Evolutionary conservation across 2,329 filamentous ascomycete genomes (phyloP).

Genomic region (Calonectria hongkongensis): DNA sequence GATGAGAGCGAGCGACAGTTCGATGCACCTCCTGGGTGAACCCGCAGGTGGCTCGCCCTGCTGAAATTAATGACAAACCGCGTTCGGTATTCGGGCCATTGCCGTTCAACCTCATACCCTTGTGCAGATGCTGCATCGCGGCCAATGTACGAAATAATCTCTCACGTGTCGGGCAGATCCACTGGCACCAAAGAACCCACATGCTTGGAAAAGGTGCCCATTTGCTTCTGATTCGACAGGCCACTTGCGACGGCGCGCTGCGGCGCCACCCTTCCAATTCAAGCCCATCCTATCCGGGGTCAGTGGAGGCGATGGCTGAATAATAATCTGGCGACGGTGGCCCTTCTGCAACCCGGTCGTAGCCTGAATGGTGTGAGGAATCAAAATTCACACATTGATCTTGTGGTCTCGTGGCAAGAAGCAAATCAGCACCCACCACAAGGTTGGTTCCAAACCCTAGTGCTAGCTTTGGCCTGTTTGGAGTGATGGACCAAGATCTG

Average conservation of each 20-base stretch:
- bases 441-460: conserved; percentile 45
- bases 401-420: conserved; percentile 31
- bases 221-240: conserved; percentile 50
- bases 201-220: conserved; percentile 56
- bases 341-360: conserved; percentile 40
- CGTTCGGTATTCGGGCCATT: conserved; percentile 28
- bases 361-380: conserved; percentile 41
- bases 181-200: conserved; percentile 50
- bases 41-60: conserved; percentile 1
- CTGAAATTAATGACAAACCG: conserved; percentile 21
- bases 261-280: conserved; percentile 51
- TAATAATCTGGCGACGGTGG: conserved; percentile 43
- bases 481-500: conserved; percentile 48
- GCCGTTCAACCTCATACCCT: conserved; percentile 25
- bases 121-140: conserved; percentile 43
- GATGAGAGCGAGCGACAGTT: not conserved
- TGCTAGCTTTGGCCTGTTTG: conserved; percentile 40
- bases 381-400: conserved; percentile 25
- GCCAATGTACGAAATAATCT: conserved; percentile 55
- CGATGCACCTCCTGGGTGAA: conserved; percentile 22
- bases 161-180: conserved; percentile 53
- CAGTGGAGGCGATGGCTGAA: conserved; percentile 39
- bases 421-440: conserved; percentile 40
- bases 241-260: conserved; percentile 52
- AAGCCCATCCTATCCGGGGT: conserved; percentile 44